A percentile compares a stretch with the other conserved stretches of the same genome.
Conservation (phyloP, 1,284 basidiomycete genomes). For the Ceratobasidium sp. region DNA sequence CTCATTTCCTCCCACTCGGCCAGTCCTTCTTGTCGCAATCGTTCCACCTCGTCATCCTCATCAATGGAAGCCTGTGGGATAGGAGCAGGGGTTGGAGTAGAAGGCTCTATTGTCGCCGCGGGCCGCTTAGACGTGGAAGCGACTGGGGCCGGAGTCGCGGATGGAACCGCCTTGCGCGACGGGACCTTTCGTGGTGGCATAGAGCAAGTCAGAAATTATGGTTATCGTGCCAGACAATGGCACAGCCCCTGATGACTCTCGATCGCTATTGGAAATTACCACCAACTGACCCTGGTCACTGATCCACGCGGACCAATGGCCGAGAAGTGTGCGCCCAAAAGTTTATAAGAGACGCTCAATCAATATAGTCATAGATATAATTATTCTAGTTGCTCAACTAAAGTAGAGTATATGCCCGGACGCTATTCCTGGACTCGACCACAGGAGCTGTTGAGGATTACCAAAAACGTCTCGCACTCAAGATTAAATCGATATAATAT, state of each 20-base stretch:
- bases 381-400: too few species aligned
- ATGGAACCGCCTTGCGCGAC: slow-evolving; percentile 33
- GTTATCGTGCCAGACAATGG: neutral
- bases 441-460: too few species aligned
- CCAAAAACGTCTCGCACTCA: too few species aligned
- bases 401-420: too few species aligned
- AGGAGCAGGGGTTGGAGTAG: neutral
- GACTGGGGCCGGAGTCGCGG: neutral
- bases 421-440: too few species aligned
- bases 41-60: slow-evolving; percentile 28
- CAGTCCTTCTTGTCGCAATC: slow-evolving; percentile 53
- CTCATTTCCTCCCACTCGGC: slow-evolving; percentile 70
- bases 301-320: too few species aligned
- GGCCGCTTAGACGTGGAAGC: slow-evolving; percentile 5
- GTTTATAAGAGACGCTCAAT: too few species aligned
- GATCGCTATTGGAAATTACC: neutral
- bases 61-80: neutral
- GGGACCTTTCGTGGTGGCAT: slow-evolving; percentile 42
- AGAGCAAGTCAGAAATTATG: slow-evolving; percentile 4
- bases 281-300: too few species aligned
- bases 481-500: too few species aligned
- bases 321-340: too few species aligned
- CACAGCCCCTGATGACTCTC: neutral
- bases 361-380: too few species aligned
- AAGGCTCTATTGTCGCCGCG: neutral